These are phyloP conservation scores for Naganishia onofrii DNA, from an alignment of 768 basidiomycete genomes.

Conservation along the genomic window DNA sequence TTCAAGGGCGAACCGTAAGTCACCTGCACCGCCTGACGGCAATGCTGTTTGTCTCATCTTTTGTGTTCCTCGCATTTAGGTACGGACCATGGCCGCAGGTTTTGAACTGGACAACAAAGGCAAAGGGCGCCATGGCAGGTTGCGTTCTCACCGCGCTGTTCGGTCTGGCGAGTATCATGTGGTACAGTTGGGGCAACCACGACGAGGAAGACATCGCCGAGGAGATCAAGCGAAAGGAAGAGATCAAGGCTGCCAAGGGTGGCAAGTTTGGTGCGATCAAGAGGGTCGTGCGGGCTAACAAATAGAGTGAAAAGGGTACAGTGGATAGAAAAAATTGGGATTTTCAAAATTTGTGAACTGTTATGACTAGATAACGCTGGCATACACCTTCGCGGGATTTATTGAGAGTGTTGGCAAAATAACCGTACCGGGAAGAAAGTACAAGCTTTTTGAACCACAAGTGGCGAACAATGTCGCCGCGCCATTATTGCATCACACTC, in stretches of 20 bases:
- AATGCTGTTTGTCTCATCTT: background rate
- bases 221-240: conserved; percentile 62
- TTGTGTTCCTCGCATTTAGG: background rate
- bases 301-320: background rate
- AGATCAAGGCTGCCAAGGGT: conserved; percentile 56
- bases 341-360: too few relatives aligned
- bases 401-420: too few relatives aligned
- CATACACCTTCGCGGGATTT: too few relatives aligned
- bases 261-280: conserved; percentile 34
- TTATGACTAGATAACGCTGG: too few relatives aligned
- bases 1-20: conserved; percentile 57
- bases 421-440: too few relatives aligned
- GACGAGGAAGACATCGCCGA: conserved; percentile 78
- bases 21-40: conserved; percentile 56
- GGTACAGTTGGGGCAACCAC: conserved; percentile 79
- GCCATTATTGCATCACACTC: too few relatives aligned
- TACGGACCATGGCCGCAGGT: conserved; percentile 27
- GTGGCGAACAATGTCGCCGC: too few relatives aligned
- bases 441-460: too few relatives aligned
- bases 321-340: too few relatives aligned
- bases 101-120: conserved; percentile 52
- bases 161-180: conserved; percentile 76
- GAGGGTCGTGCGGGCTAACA: conserved; percentile 6
- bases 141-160: conserved; percentile 78
- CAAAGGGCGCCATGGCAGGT: conserved; percentile 54